Percentiles rank a stretch among this genome's conserved stretches.
phyloP scores from a whole-genome alignment of 2,329 filamentous ascomycete species.

The Trichoderma koningii region DNA sequence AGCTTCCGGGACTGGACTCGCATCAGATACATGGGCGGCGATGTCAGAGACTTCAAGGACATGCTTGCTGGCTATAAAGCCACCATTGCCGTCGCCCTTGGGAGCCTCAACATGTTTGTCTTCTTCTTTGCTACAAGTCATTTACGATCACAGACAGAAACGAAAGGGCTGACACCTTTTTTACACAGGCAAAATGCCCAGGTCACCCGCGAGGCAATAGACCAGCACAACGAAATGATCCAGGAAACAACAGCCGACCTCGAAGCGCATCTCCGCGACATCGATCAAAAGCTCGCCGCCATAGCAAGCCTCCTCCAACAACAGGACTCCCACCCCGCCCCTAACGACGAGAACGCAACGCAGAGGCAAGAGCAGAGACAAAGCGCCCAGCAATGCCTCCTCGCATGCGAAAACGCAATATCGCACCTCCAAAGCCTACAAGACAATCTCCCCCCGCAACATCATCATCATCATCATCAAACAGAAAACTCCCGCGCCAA shows the following conservation, averaged over 20 bases:
- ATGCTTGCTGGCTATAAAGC: conserved; percentile 46
- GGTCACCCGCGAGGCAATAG: conserved; percentile 29
- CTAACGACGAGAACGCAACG: not conserved
- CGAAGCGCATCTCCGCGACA: conserved; percentile 15
- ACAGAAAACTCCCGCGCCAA: not conserved
- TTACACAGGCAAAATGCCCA: not conserved
- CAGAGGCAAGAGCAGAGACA: conserved; percentile 27
- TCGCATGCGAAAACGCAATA: conserved; percentile 22
- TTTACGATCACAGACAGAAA: too few relatives aligned
- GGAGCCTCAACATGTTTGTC: conserved; percentile 32
- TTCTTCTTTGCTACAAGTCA: too few relatives aligned
- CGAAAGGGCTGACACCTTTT: too few relatives aligned
- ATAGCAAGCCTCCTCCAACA: not conserved
- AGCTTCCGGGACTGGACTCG: conserved; percentile 51
- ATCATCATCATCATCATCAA: not conserved
- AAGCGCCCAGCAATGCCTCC: conserved; percentile 27
- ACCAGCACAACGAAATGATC: conserved; percentile 32
- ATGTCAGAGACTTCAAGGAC: conserved; percentile 45
- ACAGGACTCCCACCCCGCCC: not conserved
- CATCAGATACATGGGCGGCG: conserved; percentile 47
- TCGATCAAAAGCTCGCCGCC: conserved; percentile 23
- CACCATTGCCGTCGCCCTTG: conserved; percentile 33
- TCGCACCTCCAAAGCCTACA: not conserved
- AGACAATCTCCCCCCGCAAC: not conserved
- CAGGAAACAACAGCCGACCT: conserved; percentile 31